Base-by-base conservation (phyloP, 2,329 filamentous ascomycete genomes). In the Colletotrichum sp. region DNA sequence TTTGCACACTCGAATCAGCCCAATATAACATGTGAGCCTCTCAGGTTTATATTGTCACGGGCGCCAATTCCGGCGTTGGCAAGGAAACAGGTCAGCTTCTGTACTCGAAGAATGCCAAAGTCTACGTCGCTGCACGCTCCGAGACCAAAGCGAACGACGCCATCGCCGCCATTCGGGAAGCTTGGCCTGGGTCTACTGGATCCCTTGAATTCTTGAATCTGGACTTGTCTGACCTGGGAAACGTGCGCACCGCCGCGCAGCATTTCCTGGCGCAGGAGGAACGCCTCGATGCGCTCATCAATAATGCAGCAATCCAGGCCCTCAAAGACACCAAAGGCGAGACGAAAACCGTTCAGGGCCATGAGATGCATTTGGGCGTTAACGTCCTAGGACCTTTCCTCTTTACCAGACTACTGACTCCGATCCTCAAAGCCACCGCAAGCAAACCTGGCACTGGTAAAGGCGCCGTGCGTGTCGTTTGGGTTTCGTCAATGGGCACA, bases 41-140 rank as follows among this genome's bases (percentile, higher is more conserved):
- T 15, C 13, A 78, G 67, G 80, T 82, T 6, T 80, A 80, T 71
- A 86, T 91, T 55, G 85, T 92, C 7, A 91, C 90, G 1, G 80
- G 81, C n/a, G 76, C 76, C 30, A 79, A 78, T 13, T 73, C 77
- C 0, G 81, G 81, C 12, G 83, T 90, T 8, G 89, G 89, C 12
- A 84, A 86, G 60, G 88, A 90, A 78, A 82, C 90, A 8, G 83
- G 82, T 62, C 85, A 85, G 57, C 86, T 91, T 6, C 84, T 92
- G 8, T 92, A 91, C 80, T 79, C 81, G 6, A 85, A 84, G 24
- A 86, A 89, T 72, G 89, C 82, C 30, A 89, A 84, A 5, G 86
- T 91, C 52, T 91, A 91, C 79, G 80, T 91, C 36, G 88, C 88
- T 5, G 86, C 85, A 2, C 88, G 89, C 57, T 79, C 78, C 22